These are phyloP conservation scores for Capronia americana DNA, from an alignment of 2,329 filamentous ascomycete species.

Conservation along the genomic window DNA sequence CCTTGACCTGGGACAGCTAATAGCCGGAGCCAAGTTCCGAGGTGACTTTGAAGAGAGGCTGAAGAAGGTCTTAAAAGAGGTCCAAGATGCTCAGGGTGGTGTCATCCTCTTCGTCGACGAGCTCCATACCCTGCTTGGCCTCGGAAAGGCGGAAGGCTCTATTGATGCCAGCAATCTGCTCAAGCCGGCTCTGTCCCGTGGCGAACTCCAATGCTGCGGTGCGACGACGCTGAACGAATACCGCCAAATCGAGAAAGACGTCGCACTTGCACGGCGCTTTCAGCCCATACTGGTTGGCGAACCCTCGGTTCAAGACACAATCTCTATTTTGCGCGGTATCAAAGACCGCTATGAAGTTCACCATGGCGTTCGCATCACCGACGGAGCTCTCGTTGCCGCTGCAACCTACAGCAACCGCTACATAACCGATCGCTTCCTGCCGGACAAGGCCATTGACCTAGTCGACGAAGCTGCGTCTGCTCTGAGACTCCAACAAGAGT, in stretches of 20 bases:
- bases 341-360: constrained; percentile 98
- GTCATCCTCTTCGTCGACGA: constrained; percentile 97
- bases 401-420: constrained; percentile 94
- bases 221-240: constrained; percentile 95
- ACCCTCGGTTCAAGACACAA: constrained; percentile 87
- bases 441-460: constrained; percentile 95
- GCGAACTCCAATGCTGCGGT: constrained; percentile 92
- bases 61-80: constrained; percentile 89
- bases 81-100: constrained; percentile 83
- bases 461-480: constrained; percentile 96
- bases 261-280: constrained; percentile 87
- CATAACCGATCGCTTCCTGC: constrained; percentile 92
- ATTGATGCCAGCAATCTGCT: constrained; percentile 95
- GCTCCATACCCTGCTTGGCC: constrained; percentile 84
- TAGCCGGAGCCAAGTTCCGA: constrained; percentile 92
- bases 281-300: constrained; percentile 95
- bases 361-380: constrained; percentile 93
- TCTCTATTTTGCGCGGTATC: constrained; percentile 93
- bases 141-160: constrained; percentile 94
- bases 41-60: constrained; percentile 95
- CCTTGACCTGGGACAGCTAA: constrained; percentile 87
- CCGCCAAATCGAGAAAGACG: constrained; percentile 92
- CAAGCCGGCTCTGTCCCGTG: constrained; percentile 90
- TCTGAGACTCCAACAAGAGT: constrained; percentile 90
- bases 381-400: constrained; percentile 87